Evolutionary conservation across 2,329 filamentous ascomycete species (phyloP).

Genomic region (Rhytidhysteron rufulum): DNA sequence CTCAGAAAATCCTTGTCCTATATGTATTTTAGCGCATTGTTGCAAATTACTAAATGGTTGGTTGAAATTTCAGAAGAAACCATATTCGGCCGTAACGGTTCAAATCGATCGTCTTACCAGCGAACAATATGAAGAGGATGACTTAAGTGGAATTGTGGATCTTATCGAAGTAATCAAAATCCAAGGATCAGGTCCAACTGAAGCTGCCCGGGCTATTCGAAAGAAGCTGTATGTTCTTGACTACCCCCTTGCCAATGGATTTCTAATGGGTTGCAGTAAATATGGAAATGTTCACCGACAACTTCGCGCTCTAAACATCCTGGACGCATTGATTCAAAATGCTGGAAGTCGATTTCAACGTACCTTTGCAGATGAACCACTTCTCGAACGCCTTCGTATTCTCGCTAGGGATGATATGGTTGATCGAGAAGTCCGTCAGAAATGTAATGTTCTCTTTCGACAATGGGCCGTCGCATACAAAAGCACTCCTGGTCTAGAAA

Average conservation of each 20-base stretch:
- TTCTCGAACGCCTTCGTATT: constrained; percentile 85
- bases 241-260: too few species aligned
- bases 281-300: constrained; percentile 95
- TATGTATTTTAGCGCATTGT: constrained; percentile 22
- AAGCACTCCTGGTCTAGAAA: constrained; percentile 71
- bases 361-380: constrained; percentile 81
- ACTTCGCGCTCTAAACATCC: constrained; percentile 78
- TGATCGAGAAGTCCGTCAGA: constrained; percentile 79
- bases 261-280: too few species aligned
- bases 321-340: constrained; percentile 94
- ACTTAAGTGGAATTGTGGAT: constrained; percentile 86
- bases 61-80: constrained; percentile 51
- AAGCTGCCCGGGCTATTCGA: constrained; percentile 85
- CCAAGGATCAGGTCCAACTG: constrained; percentile 78
- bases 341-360: constrained; percentile 83
- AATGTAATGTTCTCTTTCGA: constrained; percentile 81
- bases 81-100: constrained; percentile 90
- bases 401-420: constrained; percentile 81
- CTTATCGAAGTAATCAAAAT: constrained; percentile 91
- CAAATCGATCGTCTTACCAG: constrained; percentile 87
- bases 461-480: constrained; percentile 85
- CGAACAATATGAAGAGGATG: constrained; percentile 85
- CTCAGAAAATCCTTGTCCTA: constrained; percentile 24
- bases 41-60: constrained; percentile 19
- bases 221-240: constrained; percentile 73